These are phyloP conservation scores for Emericellopsis terricola DNA, from an alignment of 495 filamentous ascomycete genomes.

Conservation along the genomic window DNA sequence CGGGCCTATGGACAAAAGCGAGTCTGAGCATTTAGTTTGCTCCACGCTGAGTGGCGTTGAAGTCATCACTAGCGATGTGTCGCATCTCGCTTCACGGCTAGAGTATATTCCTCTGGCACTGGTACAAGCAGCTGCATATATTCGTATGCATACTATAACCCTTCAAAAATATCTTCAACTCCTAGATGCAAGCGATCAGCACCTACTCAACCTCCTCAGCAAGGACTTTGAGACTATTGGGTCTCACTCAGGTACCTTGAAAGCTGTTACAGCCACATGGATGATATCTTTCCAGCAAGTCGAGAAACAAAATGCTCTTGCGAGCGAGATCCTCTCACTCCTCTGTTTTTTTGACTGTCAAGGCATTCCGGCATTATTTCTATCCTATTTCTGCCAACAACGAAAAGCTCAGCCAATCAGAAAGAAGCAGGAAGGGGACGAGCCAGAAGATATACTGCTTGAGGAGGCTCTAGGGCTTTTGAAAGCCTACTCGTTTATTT, in stretches of 20 bases:
- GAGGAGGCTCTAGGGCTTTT: conserved; percentile 18
- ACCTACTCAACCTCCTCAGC: conserved; percentile 10
- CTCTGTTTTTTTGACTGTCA: conserved; percentile 25
- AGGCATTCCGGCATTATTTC: conserved; percentile 18
- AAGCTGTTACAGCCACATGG: conserved; percentile 17
- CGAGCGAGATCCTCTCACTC: conserved; percentile 24
- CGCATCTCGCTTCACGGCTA: conserved; percentile 17
- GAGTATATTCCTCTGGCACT: conserved; percentile 27
- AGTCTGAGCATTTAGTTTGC: conserved; percentile 8
- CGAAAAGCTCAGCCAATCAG: too few relatives aligned
- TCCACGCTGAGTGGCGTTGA: conserved; percentile 1
- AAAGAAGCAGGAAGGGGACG: background rate
- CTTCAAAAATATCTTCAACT: conserved; percentile 16
- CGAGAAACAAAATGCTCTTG: conserved; percentile 13
- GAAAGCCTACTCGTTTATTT: conserved; percentile 22
- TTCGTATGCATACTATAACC: conserved; percentile 18
- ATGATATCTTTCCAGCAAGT: conserved; percentile 24
- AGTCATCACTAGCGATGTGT: background rate
- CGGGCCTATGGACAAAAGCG: conserved; percentile 13
- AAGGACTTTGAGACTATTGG: conserved; percentile 7
- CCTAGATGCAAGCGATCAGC: conserved; percentile 8
- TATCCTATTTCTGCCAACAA: conserved; percentile 9
- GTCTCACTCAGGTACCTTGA: conserved; percentile 12
- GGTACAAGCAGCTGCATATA: conserved; percentile 29
- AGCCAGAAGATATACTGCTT: conserved; percentile 8